Conservation (phyloP, 306 rosid species). For the Ceratonia siliqua region DNA sequence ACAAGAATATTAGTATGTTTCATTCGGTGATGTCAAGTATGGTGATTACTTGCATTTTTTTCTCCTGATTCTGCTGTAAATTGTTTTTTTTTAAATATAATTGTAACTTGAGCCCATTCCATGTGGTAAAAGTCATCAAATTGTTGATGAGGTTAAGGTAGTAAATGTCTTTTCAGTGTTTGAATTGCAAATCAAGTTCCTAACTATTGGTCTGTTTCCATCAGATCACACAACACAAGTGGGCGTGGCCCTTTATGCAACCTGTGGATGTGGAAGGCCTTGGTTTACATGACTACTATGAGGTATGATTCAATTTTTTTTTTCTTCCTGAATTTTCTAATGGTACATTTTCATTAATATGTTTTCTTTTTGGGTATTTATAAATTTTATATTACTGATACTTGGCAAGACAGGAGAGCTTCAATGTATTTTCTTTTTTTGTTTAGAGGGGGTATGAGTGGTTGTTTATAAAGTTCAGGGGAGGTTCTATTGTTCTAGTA, state of each 20-base stretch:
- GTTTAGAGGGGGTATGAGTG: too few species aligned
- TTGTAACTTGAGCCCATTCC: constrained; percentile 10
- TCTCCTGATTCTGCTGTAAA: constrained; percentile 2
- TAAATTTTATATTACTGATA: constrained; percentile 1
- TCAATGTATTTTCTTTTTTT: constrained; percentile 2
- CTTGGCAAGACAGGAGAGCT: constrained; percentile 3
- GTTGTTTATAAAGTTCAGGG: too few species aligned
- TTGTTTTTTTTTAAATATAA: neutral
- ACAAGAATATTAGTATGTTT: constrained; percentile 21
- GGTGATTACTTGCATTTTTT: constrained; percentile 27
- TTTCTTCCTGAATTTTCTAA: neutral
- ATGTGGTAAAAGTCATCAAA: constrained; percentile 8
- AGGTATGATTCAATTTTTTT: constrained; percentile 51
- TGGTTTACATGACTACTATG: constrained; percentile 79
- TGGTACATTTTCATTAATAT: constrained; percentile 9
- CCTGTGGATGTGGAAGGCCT: constrained; percentile 96
- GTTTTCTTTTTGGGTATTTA: neutral
- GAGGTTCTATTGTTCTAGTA: too few species aligned
- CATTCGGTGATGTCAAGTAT: constrained; percentile 11
- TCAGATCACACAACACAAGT: constrained; percentile 89
- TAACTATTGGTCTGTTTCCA: constrained; percentile 34
- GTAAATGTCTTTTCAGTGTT: constrained; percentile 7
- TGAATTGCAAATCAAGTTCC: neutral
- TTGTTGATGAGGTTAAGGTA: constrained; percentile 19
- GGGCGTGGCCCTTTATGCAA: constrained; percentile 95